Evolutionary conservation across 108 stramenopile species (phyloP), one percentile per base, ranked within the genome.

Genomic region (Mayamaea pseudoterrestris): DNA sequence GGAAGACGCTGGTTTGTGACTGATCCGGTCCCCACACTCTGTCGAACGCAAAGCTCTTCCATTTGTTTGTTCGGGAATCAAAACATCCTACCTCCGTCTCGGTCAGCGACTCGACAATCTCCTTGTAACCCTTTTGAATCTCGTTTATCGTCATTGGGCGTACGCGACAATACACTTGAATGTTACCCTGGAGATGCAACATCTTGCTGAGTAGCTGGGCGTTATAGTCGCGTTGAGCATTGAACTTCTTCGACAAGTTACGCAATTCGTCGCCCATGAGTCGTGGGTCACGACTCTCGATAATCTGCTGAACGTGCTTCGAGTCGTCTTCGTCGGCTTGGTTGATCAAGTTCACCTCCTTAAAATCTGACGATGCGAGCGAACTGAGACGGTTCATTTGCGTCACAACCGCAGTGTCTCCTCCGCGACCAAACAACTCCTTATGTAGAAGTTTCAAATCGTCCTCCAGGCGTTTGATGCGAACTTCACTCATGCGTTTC

Each of bases 1-100:
- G 86, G 64, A 95, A 98, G 13, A 98, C 71, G 47, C 69, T 71
- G 39, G 69, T 68, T 65, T 98, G 95, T 4, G 58, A 53, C 36
- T 83, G 71, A 57, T 93, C 85, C 0, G 78, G 83, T 44, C 91
- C 95, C 79, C 96, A 99, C 16, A 98, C 98, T 64, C 93, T 80
- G 48, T 94, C 93, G 47, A 90, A 94, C 0, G 68, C 81, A 55
- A 73, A 94, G 5, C 71, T 72, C 65, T 86, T 89, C 91, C 91
- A 93, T 39, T 68, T 61, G 48, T 71, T 66, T 7, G 78, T 76
- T 39, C 89, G 67, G 22, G 60, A 44, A 53, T 94, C 93, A 34
- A 80, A 87, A 53, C 83, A 89, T 6, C 84, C 86, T 0, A 90
- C 57, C 47, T 94, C 93, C 1, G 83, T 80, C 50, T 94, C 93